phyloP scores from a whole-genome alignment of 306 rosid species.

The Canavalia ensiformis region DNA sequence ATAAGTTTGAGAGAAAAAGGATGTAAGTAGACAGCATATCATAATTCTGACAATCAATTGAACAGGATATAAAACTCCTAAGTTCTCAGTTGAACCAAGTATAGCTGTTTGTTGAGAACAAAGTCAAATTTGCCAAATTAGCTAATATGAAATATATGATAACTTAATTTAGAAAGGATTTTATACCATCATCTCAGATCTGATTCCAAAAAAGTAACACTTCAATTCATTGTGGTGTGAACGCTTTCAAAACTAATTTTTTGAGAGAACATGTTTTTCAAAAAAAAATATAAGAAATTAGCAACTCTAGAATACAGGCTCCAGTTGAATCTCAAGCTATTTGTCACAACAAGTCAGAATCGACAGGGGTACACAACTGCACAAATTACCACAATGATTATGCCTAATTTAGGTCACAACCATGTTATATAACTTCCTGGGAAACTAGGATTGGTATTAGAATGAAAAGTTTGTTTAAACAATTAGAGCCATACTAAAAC shows the following conservation, averaged over 20 bases:
- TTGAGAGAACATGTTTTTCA: background rate
- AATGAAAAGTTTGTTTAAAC: background rate
- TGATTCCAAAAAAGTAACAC: background rate
- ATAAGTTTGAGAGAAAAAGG: constrained; percentile 25
- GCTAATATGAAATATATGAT: constrained; percentile 1
- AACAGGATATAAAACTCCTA: constrained; percentile 13
- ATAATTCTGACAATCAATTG: constrained; percentile 5
- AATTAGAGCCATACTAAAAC: constrained; percentile 4
- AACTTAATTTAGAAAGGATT: constrained; percentile 15
- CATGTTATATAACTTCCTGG: background rate
- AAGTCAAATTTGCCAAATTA: constrained; percentile 2
- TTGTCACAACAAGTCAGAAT: background rate
- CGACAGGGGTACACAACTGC: background rate
- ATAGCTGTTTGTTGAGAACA: constrained; percentile 1
- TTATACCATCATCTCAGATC: background rate
- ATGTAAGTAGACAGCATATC: constrained; percentile 18
- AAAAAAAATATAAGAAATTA: constrained; percentile 22
- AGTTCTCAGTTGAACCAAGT: constrained; percentile 27
- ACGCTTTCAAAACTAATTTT: constrained; percentile 9
- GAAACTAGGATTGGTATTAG: background rate
- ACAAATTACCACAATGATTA: background rate
- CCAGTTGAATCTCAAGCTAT: background rate
- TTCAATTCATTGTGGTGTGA: constrained; percentile 5
- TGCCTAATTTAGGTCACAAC: background rate
- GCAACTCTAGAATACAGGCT: background rate